Conservation (phyloP, 192 early-diverging fungal species). For the Podila epigama region DNA sequence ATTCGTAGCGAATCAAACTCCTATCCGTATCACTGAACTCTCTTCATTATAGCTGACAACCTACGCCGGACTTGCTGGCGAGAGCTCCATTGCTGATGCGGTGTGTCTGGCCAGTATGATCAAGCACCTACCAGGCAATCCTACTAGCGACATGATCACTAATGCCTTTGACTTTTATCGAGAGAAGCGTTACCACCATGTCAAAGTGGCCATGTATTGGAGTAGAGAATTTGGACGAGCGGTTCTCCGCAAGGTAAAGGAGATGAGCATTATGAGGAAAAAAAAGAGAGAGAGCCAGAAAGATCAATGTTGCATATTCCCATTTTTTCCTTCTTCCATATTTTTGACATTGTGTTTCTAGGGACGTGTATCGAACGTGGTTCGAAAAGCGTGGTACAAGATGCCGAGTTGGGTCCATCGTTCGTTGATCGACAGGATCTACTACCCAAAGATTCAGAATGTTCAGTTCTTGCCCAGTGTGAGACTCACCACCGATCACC, state of each 20-base stretch:
- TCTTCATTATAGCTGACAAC: background rate
- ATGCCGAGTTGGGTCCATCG: background rate
- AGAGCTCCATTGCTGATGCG: background rate
- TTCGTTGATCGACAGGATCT: background rate
- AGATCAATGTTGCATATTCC: no score
- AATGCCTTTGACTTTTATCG: background rate
- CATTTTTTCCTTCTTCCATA: background rate
- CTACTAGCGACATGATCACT: background rate
- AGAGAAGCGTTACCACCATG: background rate
- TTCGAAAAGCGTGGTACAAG: background rate
- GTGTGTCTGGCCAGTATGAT: background rate
- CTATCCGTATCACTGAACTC: no score
- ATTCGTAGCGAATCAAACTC: background rate
- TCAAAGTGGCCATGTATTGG: background rate
- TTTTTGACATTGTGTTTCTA: background rate
- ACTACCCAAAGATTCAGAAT: background rate
- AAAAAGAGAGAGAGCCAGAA: background rate
- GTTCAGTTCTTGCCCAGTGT: background rate
- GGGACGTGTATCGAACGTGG: background rate
- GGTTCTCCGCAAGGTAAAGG: background rate
- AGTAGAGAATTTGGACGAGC: background rate
- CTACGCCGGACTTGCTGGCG: background rate
- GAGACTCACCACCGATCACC: background rate
- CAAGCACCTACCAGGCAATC: background rate
- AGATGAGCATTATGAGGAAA: background rate